phyloP scores from a whole-genome alignment of 164 flowering plant species.

The Nymphaea thermarum region DNA sequence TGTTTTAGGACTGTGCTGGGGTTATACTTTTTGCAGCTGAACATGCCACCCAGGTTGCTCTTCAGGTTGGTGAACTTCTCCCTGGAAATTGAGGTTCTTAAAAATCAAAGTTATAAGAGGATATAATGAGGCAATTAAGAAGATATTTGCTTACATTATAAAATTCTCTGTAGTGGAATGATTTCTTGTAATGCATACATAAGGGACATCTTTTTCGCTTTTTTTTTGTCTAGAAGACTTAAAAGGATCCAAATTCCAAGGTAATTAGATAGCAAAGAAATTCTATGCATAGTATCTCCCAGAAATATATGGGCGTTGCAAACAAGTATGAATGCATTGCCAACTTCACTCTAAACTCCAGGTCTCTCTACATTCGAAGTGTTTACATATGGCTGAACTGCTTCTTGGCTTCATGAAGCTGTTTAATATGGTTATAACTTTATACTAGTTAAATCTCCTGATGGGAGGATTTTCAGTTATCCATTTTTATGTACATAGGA shows the following conservation, averaged over 20 bases:
- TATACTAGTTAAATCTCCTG: too few relatives aligned
- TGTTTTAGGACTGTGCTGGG: constrained; percentile 89
- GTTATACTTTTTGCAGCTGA: constrained; percentile 91
- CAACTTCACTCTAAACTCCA: not conserved
- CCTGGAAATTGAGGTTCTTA: not conserved
- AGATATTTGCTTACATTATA: too few relatives aligned
- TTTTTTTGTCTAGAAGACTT: too few relatives aligned
- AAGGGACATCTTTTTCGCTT: too few relatives aligned
- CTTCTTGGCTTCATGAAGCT: not conserved
- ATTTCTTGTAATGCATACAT: too few relatives aligned
- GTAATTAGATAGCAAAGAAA: not conserved
- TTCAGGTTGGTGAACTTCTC: constrained; percentile 47
- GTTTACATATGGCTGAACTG: not conserved
- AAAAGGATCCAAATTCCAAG: not conserved
- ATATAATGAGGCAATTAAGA: too few relatives aligned
- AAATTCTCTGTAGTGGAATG: too few relatives aligned
- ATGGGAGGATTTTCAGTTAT: too few relatives aligned
- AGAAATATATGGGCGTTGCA: not conserved
- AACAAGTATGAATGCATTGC: not conserved
- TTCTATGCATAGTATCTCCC: not conserved
- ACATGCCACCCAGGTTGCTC: constrained; percentile 95
- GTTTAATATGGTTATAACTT: too few relatives aligned
- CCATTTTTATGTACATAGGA: too few relatives aligned
- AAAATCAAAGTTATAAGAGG: too few relatives aligned
- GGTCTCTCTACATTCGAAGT: not conserved